Evolutionary conservation across 78 protist genomes (phyloP), one percentile per base, ranked within the genome.

Genomic region (Dictyostelium firmibasis): DNA sequence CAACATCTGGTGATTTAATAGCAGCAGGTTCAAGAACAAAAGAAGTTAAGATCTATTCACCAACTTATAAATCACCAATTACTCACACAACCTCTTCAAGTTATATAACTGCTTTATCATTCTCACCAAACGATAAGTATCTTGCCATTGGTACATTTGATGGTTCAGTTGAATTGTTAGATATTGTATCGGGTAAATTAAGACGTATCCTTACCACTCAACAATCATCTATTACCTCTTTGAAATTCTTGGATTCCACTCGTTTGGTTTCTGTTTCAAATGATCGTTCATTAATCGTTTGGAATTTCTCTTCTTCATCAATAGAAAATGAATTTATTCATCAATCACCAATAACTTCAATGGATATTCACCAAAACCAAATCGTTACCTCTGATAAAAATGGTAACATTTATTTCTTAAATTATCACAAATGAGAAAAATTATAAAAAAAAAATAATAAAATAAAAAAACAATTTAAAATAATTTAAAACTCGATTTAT

Each of bases 281-380:
- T 35, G 94, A 89, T 69, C 33, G 83, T 50, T 64, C 82, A 41
- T 57, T 89, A 25, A 69, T 89, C 3, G 94, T 89, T 33, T 81
- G 81, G 84, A 89, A 89, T 36, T 23, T 69, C 29, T 16, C n/a
- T 7, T 36, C n/a, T 11, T 10, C 27, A 2, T 31, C 84, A 16
- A 70, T 89, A 13, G 94, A 89, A 33, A 89, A 78, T 81, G 94
- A 89, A 81, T 89, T 89, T 62, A 81, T 89, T 18, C 87, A 89
- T 57, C 82, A 89, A 29, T 78, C 94, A 6, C 88, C 94, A 78
- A 81, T 89, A 31, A 81, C 81, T 16, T 89, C 87, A 10, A 64
- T 89, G 87, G 78, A 60, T 50, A 62, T 72, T 43, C 38, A 47
- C n/a, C 31, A 64, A 27, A 78, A 89, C n/a, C 35, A 29, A 16